Conservation (phyloP, 495 filamentous ascomycete genomes). For the Neohortaea acidophila region DNA sequence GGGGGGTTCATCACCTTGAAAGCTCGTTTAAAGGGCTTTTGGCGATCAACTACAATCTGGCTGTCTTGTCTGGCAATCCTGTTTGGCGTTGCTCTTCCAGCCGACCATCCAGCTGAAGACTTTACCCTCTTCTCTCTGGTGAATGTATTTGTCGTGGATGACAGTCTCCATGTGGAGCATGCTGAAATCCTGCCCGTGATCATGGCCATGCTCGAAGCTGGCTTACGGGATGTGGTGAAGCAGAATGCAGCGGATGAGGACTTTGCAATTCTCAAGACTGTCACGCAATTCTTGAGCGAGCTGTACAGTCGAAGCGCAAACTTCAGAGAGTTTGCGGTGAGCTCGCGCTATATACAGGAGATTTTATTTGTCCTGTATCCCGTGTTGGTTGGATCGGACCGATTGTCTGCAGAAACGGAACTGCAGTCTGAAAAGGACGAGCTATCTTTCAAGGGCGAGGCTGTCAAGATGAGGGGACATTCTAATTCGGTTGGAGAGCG, state of each 20-base stretch:
- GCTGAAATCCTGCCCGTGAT: slow-evolving; percentile 71
- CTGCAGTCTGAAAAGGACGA: slow-evolving; percentile 61
- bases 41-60: slow-evolving; percentile 76
- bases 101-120: slow-evolving; percentile 54
- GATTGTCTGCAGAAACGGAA: slow-evolving; percentile 67
- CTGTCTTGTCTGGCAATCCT: slow-evolving; percentile 77
- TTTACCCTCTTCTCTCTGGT: slow-evolving; percentile 60
- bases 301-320: slow-evolving; percentile 53
- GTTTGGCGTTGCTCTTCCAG: slow-evolving; percentile 61
- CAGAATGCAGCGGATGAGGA: slow-evolving; percentile 27
- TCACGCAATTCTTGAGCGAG: slow-evolving; percentile 64
- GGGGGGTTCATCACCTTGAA: slow-evolving; percentile 78
- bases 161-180: slow-evolving; percentile 48
- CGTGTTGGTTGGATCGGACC: slow-evolving; percentile 67
- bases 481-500: slow-evolving; percentile 38
- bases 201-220: slow-evolving; percentile 73
- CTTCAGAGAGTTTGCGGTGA: slow-evolving; percentile 67
- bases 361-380: slow-evolving; percentile 70
- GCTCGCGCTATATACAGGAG: slow-evolving; percentile 62
- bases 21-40: slow-evolving; percentile 69
- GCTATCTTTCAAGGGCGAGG: slow-evolving; percentile 71
- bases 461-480: slow-evolving; percentile 63
- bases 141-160: slow-evolving; percentile 45
- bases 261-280: slow-evolving; percentile 43
- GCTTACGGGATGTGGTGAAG: slow-evolving; percentile 50